Conservation (phyloP, 2,329 filamentous ascomycete species). For the Cyphellophora attinorum region DNA sequence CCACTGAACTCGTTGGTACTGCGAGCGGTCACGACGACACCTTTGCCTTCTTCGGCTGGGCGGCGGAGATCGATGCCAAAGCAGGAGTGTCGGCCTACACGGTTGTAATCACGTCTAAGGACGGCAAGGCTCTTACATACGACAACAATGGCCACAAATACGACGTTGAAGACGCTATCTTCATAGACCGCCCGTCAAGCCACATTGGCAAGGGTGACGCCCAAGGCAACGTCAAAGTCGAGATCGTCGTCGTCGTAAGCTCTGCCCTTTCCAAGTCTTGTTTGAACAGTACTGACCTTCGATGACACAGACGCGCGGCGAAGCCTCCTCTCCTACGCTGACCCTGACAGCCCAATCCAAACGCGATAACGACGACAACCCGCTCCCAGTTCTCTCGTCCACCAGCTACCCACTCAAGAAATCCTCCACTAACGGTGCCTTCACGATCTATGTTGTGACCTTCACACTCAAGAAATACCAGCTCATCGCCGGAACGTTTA, state of each 20-base stretch:
- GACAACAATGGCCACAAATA: constrained; percentile 13
- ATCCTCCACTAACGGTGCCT: neutral
- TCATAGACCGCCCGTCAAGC: constrained; percentile 5
- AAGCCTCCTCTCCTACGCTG: neutral
- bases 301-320: no score
- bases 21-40: constrained; percentile 51
- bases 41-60: constrained; percentile 36
- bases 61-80: constrained; percentile 9
- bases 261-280: no score
- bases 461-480: neutral
- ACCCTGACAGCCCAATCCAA: neutral
- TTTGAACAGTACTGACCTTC: no score
- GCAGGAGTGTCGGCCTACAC: constrained; percentile 12
- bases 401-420: neutral
- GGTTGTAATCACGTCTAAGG: constrained; percentile 10
- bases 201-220: neutral
- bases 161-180: constrained; percentile 11
- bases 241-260: neutral
- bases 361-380: no score
- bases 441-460: neutral
- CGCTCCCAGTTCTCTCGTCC: neutral
- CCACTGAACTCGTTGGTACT: constrained; percentile 34
- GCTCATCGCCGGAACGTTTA: neutral
- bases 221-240: neutral
- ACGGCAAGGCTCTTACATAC: constrained; percentile 9